Evolutionary conservation across 2,329 filamentous ascomycete genomes (phyloP).

Genomic region (Epichloe amarillans): DNA sequence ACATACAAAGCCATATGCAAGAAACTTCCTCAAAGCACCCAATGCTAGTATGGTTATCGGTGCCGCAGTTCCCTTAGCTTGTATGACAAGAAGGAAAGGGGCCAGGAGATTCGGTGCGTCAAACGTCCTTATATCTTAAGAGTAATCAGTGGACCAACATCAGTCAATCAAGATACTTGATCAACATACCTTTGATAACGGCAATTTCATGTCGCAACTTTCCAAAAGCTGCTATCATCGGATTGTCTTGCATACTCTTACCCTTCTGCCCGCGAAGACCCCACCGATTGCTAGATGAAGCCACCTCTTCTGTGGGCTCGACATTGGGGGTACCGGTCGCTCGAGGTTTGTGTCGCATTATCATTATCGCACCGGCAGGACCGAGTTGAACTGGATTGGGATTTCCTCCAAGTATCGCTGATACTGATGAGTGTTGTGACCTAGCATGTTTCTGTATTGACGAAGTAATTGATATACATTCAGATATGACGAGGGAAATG

Average conservation of each 20-base stretch:
- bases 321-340: slow-evolving; percentile 16
- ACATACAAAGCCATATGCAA: slow-evolving; percentile 85
- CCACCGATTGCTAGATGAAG: slow-evolving; percentile 65
- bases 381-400: slow-evolving; percentile 44
- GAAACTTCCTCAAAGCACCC: slow-evolving; percentile 89
- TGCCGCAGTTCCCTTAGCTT: slow-evolving; percentile 89
- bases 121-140: slow-evolving; percentile 69
- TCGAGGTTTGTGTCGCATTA: slow-evolving; percentile 29
- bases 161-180: background rate
- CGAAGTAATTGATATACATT: slow-evolving; percentile 97
- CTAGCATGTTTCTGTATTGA: slow-evolving; percentile 96
- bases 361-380: slow-evolving; percentile 28
- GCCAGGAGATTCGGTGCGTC: slow-evolving; percentile 82
- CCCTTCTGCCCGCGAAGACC: slow-evolving; percentile 88
- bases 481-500: slow-evolving; percentile 86
- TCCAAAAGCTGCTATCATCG: slow-evolving; percentile 88
- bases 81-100: slow-evolving; percentile 92
- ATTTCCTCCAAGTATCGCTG: slow-evolving; percentile 78
- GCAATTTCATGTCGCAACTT: slow-evolving; percentile 79
- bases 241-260: slow-evolving; percentile 95
- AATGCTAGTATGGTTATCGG: slow-evolving; percentile 91
- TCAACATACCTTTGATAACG: slow-evolving; percentile 55
- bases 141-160: background rate
- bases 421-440: slow-evolving; percentile 91
- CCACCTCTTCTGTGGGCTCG: slow-evolving; percentile 36